Percentiles rank a stretch among this genome's conserved stretches.
Conservation (phyloP, 495 filamentous ascomycete genomes). For the Saxophila tyrrhenica region DNA sequence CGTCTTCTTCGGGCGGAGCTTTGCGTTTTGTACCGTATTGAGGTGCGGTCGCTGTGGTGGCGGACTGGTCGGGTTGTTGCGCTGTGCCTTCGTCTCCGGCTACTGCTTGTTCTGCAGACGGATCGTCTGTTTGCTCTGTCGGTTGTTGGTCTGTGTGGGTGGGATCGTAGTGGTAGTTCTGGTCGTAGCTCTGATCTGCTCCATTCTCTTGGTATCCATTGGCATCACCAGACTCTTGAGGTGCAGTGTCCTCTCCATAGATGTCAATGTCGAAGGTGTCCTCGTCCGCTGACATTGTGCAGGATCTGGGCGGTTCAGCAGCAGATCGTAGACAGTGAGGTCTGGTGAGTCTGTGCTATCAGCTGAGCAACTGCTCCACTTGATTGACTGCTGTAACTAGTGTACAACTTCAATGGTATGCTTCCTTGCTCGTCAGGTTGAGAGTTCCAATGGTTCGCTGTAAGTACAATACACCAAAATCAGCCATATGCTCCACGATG, state of each 20-base stretch:
- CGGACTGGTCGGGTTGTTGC: conserved; percentile 15
- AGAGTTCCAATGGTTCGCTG: not conserved
- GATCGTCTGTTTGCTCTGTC: conserved; percentile 41
- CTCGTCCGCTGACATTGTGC: conserved; percentile 62
- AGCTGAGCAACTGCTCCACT: not conserved
- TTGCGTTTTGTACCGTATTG: conserved; percentile 32
- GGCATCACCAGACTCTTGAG: conserved; percentile 22
- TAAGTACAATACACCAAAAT: not conserved
- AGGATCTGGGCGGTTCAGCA: not conserved
- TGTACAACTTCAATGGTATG: not conserved
- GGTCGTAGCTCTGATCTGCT: conserved; percentile 16
- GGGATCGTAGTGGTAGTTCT: conserved; percentile 24
- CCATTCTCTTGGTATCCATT: conserved; percentile 6
- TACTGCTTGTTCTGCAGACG: conserved; percentile 31
- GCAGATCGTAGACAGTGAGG: not conserved
- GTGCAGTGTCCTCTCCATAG: conserved; percentile 61
- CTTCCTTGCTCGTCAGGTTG: not conserved
- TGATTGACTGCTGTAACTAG: not conserved
- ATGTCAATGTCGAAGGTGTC: conserved; percentile 98
- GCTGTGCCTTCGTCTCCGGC: conserved; percentile 2
- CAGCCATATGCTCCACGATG: not conserved
- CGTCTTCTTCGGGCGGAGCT: conserved; percentile 15
- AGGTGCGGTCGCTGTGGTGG: not conserved
- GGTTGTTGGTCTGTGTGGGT: conserved; percentile 24
- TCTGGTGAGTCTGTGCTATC: not conserved